Conservation (phyloP, 2,329 filamentous ascomycete genomes). For the Ramichloridium luteum region DNA sequence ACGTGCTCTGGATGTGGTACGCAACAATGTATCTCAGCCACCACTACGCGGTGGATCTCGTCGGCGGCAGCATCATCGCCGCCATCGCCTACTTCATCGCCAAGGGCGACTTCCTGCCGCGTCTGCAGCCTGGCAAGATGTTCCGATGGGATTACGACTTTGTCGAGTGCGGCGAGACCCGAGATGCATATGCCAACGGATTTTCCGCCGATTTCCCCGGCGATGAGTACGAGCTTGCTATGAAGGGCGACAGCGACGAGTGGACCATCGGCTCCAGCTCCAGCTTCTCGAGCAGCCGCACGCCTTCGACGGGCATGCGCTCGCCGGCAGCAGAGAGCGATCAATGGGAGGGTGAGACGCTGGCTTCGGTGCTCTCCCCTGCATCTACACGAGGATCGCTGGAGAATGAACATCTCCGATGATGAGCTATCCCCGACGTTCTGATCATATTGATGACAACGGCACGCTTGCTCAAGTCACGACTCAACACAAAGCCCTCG, state of each 20-base stretch:
- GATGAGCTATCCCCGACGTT: no score
- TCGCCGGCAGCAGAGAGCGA: conserved; percentile 45
- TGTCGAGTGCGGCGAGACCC: conserved; percentile 64
- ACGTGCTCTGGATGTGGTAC: conserved; percentile 94
- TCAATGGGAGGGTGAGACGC: conserved; percentile 46
- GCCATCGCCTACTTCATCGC: conserved; percentile 67
- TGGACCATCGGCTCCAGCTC: conserved; percentile 84
- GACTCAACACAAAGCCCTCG: no score
- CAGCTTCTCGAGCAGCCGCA: conserved; percentile 54
- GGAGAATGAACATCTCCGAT: no score
- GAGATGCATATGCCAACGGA: conserved; percentile 38
- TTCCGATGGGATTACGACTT: conserved; percentile 95
- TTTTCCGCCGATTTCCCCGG: conserved; percentile 39
- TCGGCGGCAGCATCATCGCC: conserved; percentile 58
- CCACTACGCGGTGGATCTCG: conserved; percentile 89
- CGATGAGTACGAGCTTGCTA: conserved; percentile 35
- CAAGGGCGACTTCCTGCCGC: conserved; percentile 68
- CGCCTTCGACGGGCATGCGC: conserved; percentile 38
- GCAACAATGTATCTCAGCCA: conserved; percentile 96
- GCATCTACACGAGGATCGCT: not conserved
- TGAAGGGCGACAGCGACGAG: conserved; percentile 60
- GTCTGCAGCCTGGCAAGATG: conserved; percentile 69
- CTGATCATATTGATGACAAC: no score
- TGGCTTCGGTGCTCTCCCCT: conserved; percentile 25
- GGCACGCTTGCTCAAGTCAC: no score